phyloP scores from a whole-genome alignment of 1,284 basidiomycete species.

The Macrocybe sp. region DNA sequence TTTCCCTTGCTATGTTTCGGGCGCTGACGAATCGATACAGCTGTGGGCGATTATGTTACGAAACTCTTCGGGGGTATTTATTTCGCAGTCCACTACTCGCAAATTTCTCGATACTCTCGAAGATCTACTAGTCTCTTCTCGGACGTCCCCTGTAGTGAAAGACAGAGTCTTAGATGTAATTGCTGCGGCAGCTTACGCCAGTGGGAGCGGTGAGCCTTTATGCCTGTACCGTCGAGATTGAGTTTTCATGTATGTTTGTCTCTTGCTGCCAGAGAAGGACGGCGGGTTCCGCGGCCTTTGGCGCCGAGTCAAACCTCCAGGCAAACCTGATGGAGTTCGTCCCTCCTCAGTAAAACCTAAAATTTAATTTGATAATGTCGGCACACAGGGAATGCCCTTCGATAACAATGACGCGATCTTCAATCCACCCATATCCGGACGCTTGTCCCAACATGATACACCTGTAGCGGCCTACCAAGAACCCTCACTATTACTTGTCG shows the following conservation, averaged over 20 bases:
- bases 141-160: conserved; percentile 66
- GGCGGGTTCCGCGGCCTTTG: conserved; percentile 60
- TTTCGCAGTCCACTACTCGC: conserved; percentile 61
- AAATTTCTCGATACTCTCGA: conserved; percentile 75
- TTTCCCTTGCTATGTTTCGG: neutral
- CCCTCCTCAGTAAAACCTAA: conserved; percentile 3
- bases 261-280: conserved; percentile 19
- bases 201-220: conserved; percentile 38
- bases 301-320: conserved; percentile 60
- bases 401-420: conserved; percentile 75
- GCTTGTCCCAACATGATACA: conserved; percentile 22
- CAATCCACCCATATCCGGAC: conserved; percentile 46
- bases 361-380: neutral
- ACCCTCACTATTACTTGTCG: conserved; percentile 21
- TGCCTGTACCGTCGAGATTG: neutral
- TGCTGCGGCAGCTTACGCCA: conserved; percentile 66
- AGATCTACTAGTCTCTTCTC: conserved; percentile 52
- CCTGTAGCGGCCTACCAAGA: conserved; percentile 28
- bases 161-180: conserved; percentile 70
- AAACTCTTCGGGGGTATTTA: conserved; percentile 62
- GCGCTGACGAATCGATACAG: conserved; percentile 27
- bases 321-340: conserved; percentile 66
- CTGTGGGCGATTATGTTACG: conserved; percentile 83
- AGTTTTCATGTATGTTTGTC: conserved; percentile 3
- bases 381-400: conserved; percentile 59